Percentiles rank a stretch among this genome's conserved stretches.
Conservation (phyloP, 768 basidiomycete genomes). For the Podaxis sp. region DNA sequence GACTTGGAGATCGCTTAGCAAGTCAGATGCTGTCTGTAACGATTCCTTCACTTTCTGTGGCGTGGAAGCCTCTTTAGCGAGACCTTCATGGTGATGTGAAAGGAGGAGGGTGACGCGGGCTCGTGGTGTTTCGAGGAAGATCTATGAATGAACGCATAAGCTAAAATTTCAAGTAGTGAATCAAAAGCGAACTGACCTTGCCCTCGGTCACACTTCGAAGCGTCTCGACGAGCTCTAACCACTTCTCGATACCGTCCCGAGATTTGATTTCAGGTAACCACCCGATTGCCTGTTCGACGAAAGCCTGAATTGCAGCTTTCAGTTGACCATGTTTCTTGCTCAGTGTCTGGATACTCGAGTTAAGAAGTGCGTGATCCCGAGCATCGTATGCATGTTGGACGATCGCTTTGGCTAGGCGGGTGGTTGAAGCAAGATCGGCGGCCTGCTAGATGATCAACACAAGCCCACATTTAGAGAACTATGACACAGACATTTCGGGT, state of each 20-base stretch:
- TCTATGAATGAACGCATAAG: constrained; percentile 41
- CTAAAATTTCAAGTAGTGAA: background rate
- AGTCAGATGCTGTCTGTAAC: constrained; percentile 83
- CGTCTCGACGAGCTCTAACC: constrained; percentile 89
- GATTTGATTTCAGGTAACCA: constrained; percentile 80
- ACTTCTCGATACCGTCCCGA: constrained; percentile 65
- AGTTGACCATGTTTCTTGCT: constrained; percentile 98
- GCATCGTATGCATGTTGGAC: constrained; percentile 71
- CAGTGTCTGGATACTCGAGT: constrained; percentile 62
- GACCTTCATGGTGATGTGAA: constrained; percentile 79
- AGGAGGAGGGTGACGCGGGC: constrained; percentile 91
- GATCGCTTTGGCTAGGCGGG: constrained; percentile 75
- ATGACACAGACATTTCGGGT: constrained; percentile 79
- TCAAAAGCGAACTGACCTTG: constrained; percentile 57
- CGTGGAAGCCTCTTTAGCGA: constrained; percentile 31
- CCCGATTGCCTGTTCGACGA: constrained; percentile 82
- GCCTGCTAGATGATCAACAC: constrained; percentile 52
- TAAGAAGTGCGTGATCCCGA: constrained; percentile 67
- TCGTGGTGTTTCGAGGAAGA: constrained; percentile 94
- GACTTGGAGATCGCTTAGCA: constrained; percentile 93
- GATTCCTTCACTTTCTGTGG: constrained; percentile 54
- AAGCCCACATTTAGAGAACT: background rate
- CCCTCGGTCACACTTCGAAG: constrained; percentile 92
- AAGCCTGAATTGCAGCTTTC: constrained; percentile 84
- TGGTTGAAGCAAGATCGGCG: constrained; percentile 90